Percentiles rank a stretch among this genome's conserved stretches.
phyloP scores from a whole-genome alignment of 345 rosid species.

The Punica granatum region DNA sequence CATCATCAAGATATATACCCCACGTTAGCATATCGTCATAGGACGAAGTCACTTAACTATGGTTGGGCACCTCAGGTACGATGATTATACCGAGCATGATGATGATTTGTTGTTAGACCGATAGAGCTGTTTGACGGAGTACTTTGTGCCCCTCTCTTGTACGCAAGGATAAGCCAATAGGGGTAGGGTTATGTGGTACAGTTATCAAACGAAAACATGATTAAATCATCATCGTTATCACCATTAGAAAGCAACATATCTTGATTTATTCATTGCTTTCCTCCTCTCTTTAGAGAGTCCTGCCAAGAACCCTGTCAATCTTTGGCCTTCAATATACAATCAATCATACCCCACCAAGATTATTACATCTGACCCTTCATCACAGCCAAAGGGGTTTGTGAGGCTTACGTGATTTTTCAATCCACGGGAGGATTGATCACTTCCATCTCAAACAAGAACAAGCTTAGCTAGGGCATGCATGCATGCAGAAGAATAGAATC shows the following conservation, averaged over 20 bases:
- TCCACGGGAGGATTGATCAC: not conserved
- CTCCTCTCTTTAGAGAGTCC: not conserved
- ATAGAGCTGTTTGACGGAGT: not conserved
- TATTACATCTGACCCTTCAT: too few relatives aligned
- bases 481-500: too few relatives aligned
- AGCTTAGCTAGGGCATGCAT: too few relatives aligned
- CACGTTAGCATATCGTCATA: too few relatives aligned
- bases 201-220: not conserved
- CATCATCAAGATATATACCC: too few relatives aligned
- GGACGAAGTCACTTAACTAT: too few relatives aligned
- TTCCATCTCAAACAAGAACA: not conserved
- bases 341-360: too few relatives aligned
- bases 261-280: not conserved
- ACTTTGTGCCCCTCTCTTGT: not conserved
- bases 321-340: too few relatives aligned
- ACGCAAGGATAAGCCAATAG: not conserved
- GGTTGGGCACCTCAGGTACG: too few relatives aligned
- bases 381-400: too few relatives aligned
- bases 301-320: too few relatives aligned
- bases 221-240: not conserved
- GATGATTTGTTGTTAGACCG: not conserved
- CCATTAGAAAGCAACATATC: not conserved
- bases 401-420: not conserved
- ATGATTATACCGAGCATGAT: too few relatives aligned
- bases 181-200: not conserved